These are phyloP conservation scores for Kwoniella botswanensis DNA, from an alignment of 768 basidiomycete species.

Conservation along the genomic window DNA sequence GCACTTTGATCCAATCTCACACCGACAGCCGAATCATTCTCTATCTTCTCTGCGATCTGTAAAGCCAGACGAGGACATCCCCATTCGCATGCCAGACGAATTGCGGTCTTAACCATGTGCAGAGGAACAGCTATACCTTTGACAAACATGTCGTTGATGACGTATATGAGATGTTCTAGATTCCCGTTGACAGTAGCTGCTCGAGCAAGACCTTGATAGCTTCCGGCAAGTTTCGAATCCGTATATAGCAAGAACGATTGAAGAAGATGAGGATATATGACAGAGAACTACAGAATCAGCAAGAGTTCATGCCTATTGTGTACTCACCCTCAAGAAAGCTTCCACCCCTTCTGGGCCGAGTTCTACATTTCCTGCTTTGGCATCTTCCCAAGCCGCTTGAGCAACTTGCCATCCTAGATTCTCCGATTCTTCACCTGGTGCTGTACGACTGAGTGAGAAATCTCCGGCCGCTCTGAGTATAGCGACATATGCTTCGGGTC, in stretches of 20 bases:
- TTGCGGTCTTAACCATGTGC: constrained; percentile 63
- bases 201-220: constrained; percentile 63
- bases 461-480: constrained; percentile 39
- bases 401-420: constrained; percentile 32
- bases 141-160: constrained; percentile 67
- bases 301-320: not conserved
- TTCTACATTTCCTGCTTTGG: constrained; percentile 35
- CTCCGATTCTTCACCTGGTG: constrained; percentile 12
- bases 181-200: constrained; percentile 64
- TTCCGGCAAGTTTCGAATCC: constrained; percentile 18
- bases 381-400: constrained; percentile 42
- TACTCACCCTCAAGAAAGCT: constrained; percentile 66
- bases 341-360: constrained; percentile 63
- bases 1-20: constrained; percentile 62
- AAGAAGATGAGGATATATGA: constrained; percentile 44
- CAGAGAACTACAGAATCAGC: constrained; percentile 52
- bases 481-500: constrained; percentile 34
- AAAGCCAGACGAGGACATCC: constrained; percentile 72
- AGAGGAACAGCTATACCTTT: constrained; percentile 65
- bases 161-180: constrained; percentile 70
- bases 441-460: constrained; percentile 20
- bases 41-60: constrained; percentile 71
- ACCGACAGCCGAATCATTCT: constrained; percentile 63
- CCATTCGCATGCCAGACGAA: constrained; percentile 64
- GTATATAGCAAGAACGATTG: constrained; percentile 64